Percentiles rank a stretch among this genome's conserved stretches.
phyloP scores from a whole-genome alignment of 306 rosid species.

The Medicago ruthenica region DNA sequence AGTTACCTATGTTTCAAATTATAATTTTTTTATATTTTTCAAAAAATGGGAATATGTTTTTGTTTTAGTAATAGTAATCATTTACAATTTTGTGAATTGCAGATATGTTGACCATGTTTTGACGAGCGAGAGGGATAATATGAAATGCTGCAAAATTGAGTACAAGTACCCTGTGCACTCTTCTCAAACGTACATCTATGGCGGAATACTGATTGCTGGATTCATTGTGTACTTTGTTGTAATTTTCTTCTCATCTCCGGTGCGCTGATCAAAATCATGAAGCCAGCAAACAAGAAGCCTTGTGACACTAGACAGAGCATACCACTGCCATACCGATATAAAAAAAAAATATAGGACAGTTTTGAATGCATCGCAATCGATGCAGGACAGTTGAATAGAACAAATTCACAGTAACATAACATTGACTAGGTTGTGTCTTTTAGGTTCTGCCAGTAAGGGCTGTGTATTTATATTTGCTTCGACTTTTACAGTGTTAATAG shows the following conservation, averaged over 20 bases:
- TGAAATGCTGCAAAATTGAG: constrained; percentile 87
- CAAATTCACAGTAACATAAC: constrained; percentile 33
- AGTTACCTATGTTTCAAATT: constrained; percentile 42
- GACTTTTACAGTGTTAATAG: constrained; percentile 17
- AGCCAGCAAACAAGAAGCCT: constrained; percentile 16
- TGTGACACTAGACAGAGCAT: constrained; percentile 18
- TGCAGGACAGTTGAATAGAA: constrained; percentile 42
- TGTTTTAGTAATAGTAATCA: constrained; percentile 1
- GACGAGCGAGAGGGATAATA: constrained; percentile 74
- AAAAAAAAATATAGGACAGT: constrained; percentile 22
- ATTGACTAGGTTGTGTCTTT: constrained; percentile 36
- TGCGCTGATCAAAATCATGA: constrained; percentile 57
- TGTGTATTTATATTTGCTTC: constrained; percentile 2
- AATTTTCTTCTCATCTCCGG: constrained; percentile 86
- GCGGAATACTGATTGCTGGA: constrained; percentile 92
- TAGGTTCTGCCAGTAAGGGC: constrained; percentile 2
- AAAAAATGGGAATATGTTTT: neutral
- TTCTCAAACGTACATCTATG: constrained; percentile 84
- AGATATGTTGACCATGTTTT: constrained; percentile 89
- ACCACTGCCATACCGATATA: constrained; percentile 19
- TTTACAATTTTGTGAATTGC: constrained; percentile 38
- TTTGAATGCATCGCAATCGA: constrained; percentile 38
- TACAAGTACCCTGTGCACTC: constrained; percentile 83
- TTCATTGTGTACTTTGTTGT: constrained; percentile 88
- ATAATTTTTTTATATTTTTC: neutral